phyloP scores from a whole-genome alignment of 768 basidiomycete genomes.

The Austroboletus eburneus region DNA sequence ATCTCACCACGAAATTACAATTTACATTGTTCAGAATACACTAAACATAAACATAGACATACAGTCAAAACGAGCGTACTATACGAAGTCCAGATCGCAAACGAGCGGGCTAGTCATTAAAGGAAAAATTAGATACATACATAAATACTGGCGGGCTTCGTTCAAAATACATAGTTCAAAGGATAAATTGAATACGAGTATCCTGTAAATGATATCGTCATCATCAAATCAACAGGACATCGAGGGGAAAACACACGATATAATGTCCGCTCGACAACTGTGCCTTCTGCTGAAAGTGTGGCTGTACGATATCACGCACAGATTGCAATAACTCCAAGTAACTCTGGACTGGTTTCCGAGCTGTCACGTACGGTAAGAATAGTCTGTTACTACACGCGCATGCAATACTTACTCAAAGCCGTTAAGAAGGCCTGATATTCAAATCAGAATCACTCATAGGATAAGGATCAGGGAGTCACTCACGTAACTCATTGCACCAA shows the following conservation, averaged over 20 bases:
- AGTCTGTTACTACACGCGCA: too few relatives aligned
- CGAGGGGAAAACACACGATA: slow-evolving; percentile 38
- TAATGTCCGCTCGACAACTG: slow-evolving; percentile 72
- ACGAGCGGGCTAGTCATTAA: neutral
- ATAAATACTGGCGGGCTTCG: slow-evolving; percentile 3
- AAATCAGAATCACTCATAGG: slow-evolving; percentile 1
- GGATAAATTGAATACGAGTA: slow-evolving; percentile 28
- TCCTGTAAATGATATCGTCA: slow-evolving; percentile 16
- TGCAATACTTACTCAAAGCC: slow-evolving; percentile 37
- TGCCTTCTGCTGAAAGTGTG: slow-evolving; percentile 64
- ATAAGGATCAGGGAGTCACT: slow-evolving; percentile 19
- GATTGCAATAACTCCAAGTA: slow-evolving; percentile 60
- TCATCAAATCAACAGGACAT: neutral
- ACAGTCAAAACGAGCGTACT: neutral
- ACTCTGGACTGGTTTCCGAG: slow-evolving; percentile 51
- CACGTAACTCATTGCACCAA: slow-evolving; percentile 80
- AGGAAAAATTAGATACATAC: neutral
- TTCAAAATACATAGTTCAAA: slow-evolving; percentile 18
- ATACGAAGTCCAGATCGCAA: neutral
- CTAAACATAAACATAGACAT: too few relatives aligned
- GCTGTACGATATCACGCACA: slow-evolving; percentile 55
- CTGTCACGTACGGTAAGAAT: slow-evolving; percentile 20
- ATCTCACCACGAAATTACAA: slow-evolving; percentile 6
- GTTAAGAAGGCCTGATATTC: slow-evolving; percentile 54
- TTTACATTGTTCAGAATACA: neutral